Base-by-base conservation (phyloP, 192 early-diverging fungal species). In the Gamsiella multidivaricata region DNA sequence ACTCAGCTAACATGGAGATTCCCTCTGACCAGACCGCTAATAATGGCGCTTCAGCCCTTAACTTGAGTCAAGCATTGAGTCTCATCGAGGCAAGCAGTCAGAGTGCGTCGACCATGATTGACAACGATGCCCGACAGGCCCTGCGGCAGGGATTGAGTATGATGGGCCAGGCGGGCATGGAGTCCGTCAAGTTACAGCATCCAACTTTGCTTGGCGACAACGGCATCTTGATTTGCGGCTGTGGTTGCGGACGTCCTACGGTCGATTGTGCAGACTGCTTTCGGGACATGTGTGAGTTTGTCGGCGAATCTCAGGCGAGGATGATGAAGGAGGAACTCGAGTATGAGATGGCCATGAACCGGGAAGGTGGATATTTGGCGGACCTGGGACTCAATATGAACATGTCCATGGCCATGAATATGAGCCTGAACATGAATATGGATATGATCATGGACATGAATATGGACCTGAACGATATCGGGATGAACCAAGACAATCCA, bases 261-360 rank as follows among this genome's bases (percentile, higher is more conserved):
- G 74, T 78, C 8, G 74, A 78, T 25, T 78, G 74, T 58, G 54
- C 59, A 33, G 74, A 78, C 12, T 78, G 74, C 25, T 78, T 69
- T 58, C 52, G 61, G 18, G 74, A 78, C 33, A 78, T 78, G 74
- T 68, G 65, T 31, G 60, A 68, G 32, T 78, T 69, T 45, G 66
- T 78, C 3, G 74, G 74, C 15, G 65, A 78, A 41, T 69, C 74
- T 25, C 74, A 78, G 22, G 66, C 74, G 8, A 78, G 37, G 43
- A 37, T 78, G 49, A 36, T 78, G 46, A 78, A 78, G 47, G 74
- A 78, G 31, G 74, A 78, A 26, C 33, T 64, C 0, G 74, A 78
- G 8, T 64, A 52, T 36, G 65, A 68, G 11, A 54, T 66, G 71
- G 56, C 64, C n/a, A 45, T 75, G 51, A 75, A 60, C 12, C 32